Evolutionary conservation across 1,284 basidiomycete species (phyloP).

Genomic region (Malassezia arunalokei): DNA sequence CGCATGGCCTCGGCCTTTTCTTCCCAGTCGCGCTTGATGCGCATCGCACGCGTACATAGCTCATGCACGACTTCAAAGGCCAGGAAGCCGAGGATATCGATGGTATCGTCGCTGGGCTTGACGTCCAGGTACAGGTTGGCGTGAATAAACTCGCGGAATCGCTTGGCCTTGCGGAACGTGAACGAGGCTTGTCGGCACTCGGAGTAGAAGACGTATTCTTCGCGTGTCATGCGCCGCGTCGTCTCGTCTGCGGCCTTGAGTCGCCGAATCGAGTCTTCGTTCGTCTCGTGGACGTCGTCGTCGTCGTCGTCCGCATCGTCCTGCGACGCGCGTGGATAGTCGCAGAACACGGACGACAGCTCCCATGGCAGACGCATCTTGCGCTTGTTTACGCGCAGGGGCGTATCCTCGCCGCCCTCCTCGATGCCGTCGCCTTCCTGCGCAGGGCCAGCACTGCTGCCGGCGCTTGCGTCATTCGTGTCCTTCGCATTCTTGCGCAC

Average conservation of each 20-base stretch:
- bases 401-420: slow-evolving; percentile 29
- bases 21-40: slow-evolving; percentile 29
- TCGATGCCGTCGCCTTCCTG: slow-evolving; percentile 20
- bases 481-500: slow-evolving; percentile 91
- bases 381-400: slow-evolving; percentile 75
- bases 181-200: slow-evolving; percentile 95
- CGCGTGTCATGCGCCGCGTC: slow-evolving; percentile 85
- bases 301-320: slow-evolving; percentile 69
- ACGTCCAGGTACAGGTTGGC: slow-evolving; percentile 77
- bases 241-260: slow-evolving; percentile 78
- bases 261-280: slow-evolving; percentile 79
- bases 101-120: slow-evolving; percentile 82
- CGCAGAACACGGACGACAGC: slow-evolving; percentile 72
- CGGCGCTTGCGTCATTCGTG: slow-evolving; percentile 54
- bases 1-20: slow-evolving; percentile 17
- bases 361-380: slow-evolving; percentile 96
- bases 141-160: slow-evolving; percentile 89
- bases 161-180: slow-evolving; percentile 80
- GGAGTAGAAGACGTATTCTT: slow-evolving; percentile 93
- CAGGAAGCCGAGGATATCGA: slow-evolving; percentile 91
- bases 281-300: slow-evolving; percentile 84
- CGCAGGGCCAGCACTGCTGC: slow-evolving; percentile 23
- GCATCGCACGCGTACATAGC: slow-evolving; percentile 56
- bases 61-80: slow-evolving; percentile 94
- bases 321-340: slow-evolving; percentile 21